Base-by-base conservation (phyloP, 2,329 filamentous ascomycete genomes). In the Bipolaris sorokiniana region DNA sequence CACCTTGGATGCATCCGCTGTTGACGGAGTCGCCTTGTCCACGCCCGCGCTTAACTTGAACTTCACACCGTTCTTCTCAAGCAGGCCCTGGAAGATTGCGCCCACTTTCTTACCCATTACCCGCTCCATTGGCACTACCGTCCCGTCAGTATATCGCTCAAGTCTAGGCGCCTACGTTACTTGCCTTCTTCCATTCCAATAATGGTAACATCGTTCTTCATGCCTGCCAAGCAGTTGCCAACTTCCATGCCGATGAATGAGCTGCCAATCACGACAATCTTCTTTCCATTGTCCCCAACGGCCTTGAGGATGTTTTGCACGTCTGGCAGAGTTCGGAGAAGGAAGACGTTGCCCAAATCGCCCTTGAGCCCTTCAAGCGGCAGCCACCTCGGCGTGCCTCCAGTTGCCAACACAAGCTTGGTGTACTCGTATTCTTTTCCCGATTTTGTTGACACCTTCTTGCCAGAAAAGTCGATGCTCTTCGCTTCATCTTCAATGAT, bases 201-300 rank as follows among this genome's bases (percentile, higher is more conserved):
- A 38, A 98, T 87, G 7, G 90, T 90, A 15, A 99, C 92, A 7
- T 88, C 80, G 75, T 99, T 96, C 68, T 90, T 89, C 67, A 89
- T 90, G 42, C 85, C 79, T 0, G 90, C 88, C 0, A 96, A 80
- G 51, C 81, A 89, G 62, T 93, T 95, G 59, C 90, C 94, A n/a
- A 96, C 86, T 77, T 99, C 95, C 90, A 99, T 96, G 38, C 95
- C 95, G 71, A 99, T 99, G 77, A 99, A 99, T 0, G 92, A 96
- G 57, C 90, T 94, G 38, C 95, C 95, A 51, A 99, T 83, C 13
- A 99, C 83, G 45, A 97, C 92, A 64, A 99, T 87, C 77, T 97
- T 97, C 83, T 97, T 97, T 57, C 90, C 89, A 41, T 91, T 86
- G 28, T 85, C 80, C 6, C 92, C 92, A 45, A 96, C 90, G 6